phyloP scores from a whole-genome alignment of 257 asterid genomes.

The Solanum chiquidenum region DNA sequence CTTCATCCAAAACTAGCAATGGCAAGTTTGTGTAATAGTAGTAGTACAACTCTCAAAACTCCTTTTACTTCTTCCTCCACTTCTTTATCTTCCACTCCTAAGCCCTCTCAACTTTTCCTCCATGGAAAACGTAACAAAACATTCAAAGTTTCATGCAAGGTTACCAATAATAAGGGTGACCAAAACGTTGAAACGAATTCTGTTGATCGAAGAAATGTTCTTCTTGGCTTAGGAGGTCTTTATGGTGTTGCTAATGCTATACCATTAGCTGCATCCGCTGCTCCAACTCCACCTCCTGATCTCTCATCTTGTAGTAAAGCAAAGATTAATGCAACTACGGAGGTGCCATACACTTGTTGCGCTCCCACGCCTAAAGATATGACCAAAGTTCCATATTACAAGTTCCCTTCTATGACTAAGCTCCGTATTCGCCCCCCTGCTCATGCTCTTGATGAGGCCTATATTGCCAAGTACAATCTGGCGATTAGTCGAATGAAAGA shows the following conservation, averaged over 20 bases:
- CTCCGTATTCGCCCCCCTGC: neutral
- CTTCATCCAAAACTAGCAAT: neutral
- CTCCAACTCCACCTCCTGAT: neutral
- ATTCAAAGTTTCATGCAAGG: neutral
- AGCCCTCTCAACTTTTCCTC: neutral
- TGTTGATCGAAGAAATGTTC: constrained; percentile 1
- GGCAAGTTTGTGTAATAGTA: neutral
- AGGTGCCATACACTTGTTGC: neutral
- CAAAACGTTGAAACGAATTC: neutral
- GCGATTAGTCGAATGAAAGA: neutral
- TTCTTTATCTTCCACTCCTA: neutral
- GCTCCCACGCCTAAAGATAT: neutral
- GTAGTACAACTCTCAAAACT: neutral
- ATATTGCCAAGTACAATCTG: neutral
- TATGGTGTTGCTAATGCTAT: neutral
- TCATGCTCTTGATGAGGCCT: neutral
- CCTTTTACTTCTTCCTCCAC: neutral
- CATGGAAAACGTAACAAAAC: neutral
- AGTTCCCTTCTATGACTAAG: neutral
- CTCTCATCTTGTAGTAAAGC: neutral
- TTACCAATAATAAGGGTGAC: neutral
- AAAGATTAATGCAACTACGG: neutral
- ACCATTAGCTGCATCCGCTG: neutral
- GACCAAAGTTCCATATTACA: neutral
- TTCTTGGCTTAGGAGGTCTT: neutral